phyloP scores from a whole-genome alignment of 2,329 filamentous ascomycete genomes.

The Thermomyces lanuginosus region DNA sequence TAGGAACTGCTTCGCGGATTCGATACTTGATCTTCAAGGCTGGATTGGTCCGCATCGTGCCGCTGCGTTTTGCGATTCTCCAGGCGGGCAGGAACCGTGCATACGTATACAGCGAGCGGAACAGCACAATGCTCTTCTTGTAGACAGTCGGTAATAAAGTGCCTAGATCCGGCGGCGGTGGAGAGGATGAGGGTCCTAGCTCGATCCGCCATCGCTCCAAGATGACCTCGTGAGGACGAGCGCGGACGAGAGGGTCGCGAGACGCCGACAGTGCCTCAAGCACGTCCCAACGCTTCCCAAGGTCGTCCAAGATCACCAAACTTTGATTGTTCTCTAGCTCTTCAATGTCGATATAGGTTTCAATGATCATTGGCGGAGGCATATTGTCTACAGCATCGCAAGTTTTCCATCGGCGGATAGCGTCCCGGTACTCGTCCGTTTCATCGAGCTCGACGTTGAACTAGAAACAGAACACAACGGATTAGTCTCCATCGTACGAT shows the following conservation, averaged over 20 bases:
- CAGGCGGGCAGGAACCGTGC: constrained; percentile 70
- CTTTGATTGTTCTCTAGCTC: constrained; percentile 69
- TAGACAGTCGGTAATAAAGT: constrained; percentile 70
- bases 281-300: constrained; percentile 86
- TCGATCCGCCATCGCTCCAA: constrained; percentile 85
- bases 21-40: constrained; percentile 63
- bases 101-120: constrained; percentile 71
- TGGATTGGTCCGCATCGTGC: constrained; percentile 49
- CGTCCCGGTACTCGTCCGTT: constrained; percentile 69
- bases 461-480: constrained; percentile 32
- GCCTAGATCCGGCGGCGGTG: constrained; percentile 39
- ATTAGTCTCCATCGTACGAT: constrained; percentile 58
- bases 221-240: constrained; percentile 52
- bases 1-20: constrained; percentile 45
- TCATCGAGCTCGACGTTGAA: constrained; percentile 93
- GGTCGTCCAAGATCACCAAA: constrained; percentile 71
- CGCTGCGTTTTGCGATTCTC: constrained; percentile 62
- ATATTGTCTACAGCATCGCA: constrained; percentile 61
- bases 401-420: constrained; percentile 64
- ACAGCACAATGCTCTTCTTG: constrained; percentile 92
- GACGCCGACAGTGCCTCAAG: constrained; percentile 60
- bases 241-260: constrained; percentile 32
- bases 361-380: constrained; percentile 73
- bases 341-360: constrained; percentile 72
- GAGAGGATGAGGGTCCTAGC: constrained; percentile 45